phyloP scores from a whole-genome alignment of 202 grass and related monocot species.

The Setaria viridis region DNA sequence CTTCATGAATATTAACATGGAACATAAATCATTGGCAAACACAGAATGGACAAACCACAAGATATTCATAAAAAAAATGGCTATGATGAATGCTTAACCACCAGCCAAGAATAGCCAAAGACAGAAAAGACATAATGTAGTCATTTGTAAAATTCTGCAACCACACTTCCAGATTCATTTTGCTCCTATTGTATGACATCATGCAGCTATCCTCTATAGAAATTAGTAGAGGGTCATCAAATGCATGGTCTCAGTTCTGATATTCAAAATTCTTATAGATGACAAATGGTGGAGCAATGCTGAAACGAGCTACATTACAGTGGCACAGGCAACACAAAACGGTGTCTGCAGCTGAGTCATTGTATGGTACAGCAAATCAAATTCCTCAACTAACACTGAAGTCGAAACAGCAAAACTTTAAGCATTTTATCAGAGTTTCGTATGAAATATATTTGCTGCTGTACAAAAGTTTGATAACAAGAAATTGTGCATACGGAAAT shows the following conservation, averaged over 20 bases:
- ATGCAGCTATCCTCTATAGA: background rate
- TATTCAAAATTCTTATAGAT: background rate
- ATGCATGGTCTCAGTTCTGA: background rate
- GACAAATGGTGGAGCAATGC: background rate
- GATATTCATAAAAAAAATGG: background rate
- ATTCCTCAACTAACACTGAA: slow-evolving; percentile 1
- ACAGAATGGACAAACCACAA: background rate
- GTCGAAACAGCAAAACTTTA: background rate
- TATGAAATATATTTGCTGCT: background rate
- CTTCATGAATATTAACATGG: background rate
- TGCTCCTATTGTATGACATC: background rate
- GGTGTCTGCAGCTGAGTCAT: background rate
- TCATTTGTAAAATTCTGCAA: slow-evolving; percentile 5
- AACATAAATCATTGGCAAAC: slow-evolving; percentile 22
- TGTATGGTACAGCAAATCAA: slow-evolving; percentile 27
- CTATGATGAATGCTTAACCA: background rate
- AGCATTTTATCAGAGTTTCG: background rate
- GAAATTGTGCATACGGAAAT: background rate
- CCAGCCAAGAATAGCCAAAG: background rate
- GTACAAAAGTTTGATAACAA: background rate
- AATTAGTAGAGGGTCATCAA: slow-evolving; percentile 3
- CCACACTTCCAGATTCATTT: background rate
- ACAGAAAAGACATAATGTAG: background rate
- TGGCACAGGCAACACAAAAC: background rate
- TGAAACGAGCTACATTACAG: background rate